Evolutionary conservation across 1,284 basidiomycete genomes (phyloP).

Genomic region (Irpex sp.): DNA sequence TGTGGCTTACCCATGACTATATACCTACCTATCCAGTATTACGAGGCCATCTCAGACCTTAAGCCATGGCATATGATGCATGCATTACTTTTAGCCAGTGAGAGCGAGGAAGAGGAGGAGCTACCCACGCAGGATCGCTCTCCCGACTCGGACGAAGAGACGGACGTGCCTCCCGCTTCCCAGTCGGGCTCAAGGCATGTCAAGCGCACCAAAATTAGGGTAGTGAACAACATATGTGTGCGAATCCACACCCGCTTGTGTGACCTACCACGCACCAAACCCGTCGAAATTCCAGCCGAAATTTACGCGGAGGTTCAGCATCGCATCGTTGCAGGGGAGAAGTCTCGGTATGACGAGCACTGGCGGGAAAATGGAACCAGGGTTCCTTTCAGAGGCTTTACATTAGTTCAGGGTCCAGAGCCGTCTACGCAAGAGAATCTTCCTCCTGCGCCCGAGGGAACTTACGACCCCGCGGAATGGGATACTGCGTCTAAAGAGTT

Average conservation of each 20-base stretch:
- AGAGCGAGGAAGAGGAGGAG: not conserved
- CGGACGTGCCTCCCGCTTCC: not conserved
- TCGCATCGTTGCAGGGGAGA: not conserved
- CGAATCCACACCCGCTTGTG: slow-evolving; percentile 3
- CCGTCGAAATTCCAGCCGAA: not conserved
- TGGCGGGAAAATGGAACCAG: not conserved
- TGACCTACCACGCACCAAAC: not conserved
- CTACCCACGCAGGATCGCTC: not conserved
- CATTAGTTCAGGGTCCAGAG: not conserved
- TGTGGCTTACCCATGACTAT: not conserved
- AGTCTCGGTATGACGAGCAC: not conserved
- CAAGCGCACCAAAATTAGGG: not conserved
- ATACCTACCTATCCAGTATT: not conserved
- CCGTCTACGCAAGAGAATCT: not conserved
- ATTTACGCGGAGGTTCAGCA: not conserved
- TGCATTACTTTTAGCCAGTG: not conserved
- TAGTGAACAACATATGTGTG: not conserved
- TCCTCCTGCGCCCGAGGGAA: not conserved
- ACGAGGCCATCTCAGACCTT: not conserved
- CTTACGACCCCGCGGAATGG: not conserved
- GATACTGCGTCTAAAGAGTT: not conserved
- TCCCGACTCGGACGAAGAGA: not conserved
- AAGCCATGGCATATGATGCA: slow-evolving; percentile 10
- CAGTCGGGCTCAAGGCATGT: no score
- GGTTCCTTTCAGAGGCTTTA: not conserved